Base-by-base conservation (phyloP, 2,329 filamentous ascomycete species). In the Cercospora berteroae region DNA sequence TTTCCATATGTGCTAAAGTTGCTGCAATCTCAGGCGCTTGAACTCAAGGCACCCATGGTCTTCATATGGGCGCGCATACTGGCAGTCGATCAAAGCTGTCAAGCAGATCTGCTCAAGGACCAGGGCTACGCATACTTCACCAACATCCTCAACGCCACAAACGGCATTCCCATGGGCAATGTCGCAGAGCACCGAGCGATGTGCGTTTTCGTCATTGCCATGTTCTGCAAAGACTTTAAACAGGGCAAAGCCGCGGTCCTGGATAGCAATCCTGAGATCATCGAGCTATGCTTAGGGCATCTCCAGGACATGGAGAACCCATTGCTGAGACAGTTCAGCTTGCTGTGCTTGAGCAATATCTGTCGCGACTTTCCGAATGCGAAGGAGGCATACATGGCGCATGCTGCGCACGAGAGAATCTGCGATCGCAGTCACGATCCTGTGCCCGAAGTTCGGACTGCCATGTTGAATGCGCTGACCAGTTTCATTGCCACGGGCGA, bases 1-100 rank as follows among this genome's bases (percentile, higher is more conserved):
- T 99, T 99, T 79, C 95, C 95, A 0, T 99, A 99, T 77, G 95
- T 99, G n/a, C 83, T 99, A 36, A 99, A 99, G 80, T 84, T 99
- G 27, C 83, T 99, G 18, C 95, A 99, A 78, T 98, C 95, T 4
- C 94, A 96, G 57, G 95, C 95, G 0, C 87, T 93, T 57, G 95
- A 99, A 79, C 82, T 99, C 69, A 98, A 98, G 77, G 94, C 95
- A 0, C 94, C 98, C 68, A 98, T 99, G 95, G 94, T 99, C 5
- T 99, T 98, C 79, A 99, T 99, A 70, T 99, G 95, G 95, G 94
- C 95, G 5, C 88, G 95, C 59, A 93, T 99, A 52, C 87, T 99
- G 71, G 95, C 95, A 7, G 95, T 99, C 5, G 95, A 99, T 76
- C 89, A 95, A 67, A 92, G 92, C 1, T 97, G 95, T 76, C 95